Base-by-base conservation (phyloP, 2,329 filamentous ascomycete genomes). In the Penicillium sp. region DNA sequence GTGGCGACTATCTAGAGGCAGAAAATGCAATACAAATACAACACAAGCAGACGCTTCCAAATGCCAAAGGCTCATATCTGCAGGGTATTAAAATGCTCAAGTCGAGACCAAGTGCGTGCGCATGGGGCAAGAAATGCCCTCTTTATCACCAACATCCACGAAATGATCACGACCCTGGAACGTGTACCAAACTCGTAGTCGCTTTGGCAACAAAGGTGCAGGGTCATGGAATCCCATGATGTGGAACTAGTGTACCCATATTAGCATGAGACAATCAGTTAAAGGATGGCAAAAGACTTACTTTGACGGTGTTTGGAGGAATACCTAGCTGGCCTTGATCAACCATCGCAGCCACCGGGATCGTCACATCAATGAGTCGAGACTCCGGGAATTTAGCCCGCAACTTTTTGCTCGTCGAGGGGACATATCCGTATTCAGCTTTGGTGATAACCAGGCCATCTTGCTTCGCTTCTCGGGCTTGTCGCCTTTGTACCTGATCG, bases 171-270 rank as follows among this genome's bases (percentile, higher is more conserved):
- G 68, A 2, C 72, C 71, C 43, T 68, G 68, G 63, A 77, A 79
- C n/a, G 45, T 66, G 58, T 79, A 79, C 71, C 74, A 73, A 45
- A 79, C 69, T 59, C 67, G 74, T 58, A 79, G 56, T 21, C 57
- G 68, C 61, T 79, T 79, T 19, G 72, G 70, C 37, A 71, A 59
- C 21, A 78, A 66, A 26, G 77, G 77, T 6, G 75, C 74, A 21
- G 77, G 77, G 48, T 79, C 77, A 54, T 77, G 68, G 65, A 79
- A 79, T 1, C 77, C 77, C 19, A 76, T 59, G 21, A 78, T 73
- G 60, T 77, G 69, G 56, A 73, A 75, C 77, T 78, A 57, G 14
- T 3, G 11, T 35, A 42, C 45, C 27, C 11, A 19, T 52, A 47
- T 74, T 51, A 72, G 66, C 44, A 52, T 48, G 37, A 8, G 13